Percentiles rank a stretch among this genome's conserved stretches.
Conservation (phyloP, 2,329 filamentous ascomycete genomes). For the Rhynchosporium graminicola region DNA sequence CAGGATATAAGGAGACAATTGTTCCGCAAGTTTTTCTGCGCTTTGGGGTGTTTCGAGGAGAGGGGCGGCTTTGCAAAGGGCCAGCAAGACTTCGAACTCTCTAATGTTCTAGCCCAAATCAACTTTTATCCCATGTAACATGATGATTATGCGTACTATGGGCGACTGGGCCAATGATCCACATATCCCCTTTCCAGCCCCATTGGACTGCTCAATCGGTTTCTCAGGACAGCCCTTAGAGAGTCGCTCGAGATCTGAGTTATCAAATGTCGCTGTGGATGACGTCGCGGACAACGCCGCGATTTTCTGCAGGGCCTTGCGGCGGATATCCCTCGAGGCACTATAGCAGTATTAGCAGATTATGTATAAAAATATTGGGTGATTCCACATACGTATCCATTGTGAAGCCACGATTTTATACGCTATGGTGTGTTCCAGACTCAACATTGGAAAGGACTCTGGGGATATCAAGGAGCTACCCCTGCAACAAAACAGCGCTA, state of each 20-base stretch:
- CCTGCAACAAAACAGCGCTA: slow-evolving; percentile 34
- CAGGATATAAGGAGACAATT: slow-evolving; percentile 81
- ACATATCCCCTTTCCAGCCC: slow-evolving; percentile 45
- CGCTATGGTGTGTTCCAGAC: neutral
- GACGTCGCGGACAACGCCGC: slow-evolving; percentile 61
- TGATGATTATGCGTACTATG: slow-evolving; percentile 51
- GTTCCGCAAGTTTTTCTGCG: slow-evolving; percentile 75
- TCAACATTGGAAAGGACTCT: neutral
- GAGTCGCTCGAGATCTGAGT: slow-evolving; percentile 63
- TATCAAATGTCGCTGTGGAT: slow-evolving; percentile 56
- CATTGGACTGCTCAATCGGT: slow-evolving; percentile 51
- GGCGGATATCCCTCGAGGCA: slow-evolving; percentile 57
- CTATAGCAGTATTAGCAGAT: slow-evolving; percentile 32
- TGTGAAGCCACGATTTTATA: slow-evolving; percentile 1
- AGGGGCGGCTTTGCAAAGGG: slow-evolving; percentile 87
- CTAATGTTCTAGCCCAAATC: slow-evolving; percentile 65
- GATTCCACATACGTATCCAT: slow-evolving; percentile 32
- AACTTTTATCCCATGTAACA: slow-evolving; percentile 16
- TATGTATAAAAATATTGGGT: neutral
- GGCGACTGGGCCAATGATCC: slow-evolving; percentile 55
- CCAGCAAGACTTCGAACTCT: slow-evolving; percentile 89
- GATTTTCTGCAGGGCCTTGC: slow-evolving; percentile 65
- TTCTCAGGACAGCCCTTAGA: slow-evolving; percentile 57
- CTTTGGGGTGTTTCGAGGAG: slow-evolving; percentile 69
- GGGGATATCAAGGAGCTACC: slow-evolving; percentile 30